Percentiles rank a stretch among this genome's conserved stretches.
phyloP scores from a whole-genome alignment of 2,329 filamentous ascomycete genomes.

The Penicillium hordei region DNA sequence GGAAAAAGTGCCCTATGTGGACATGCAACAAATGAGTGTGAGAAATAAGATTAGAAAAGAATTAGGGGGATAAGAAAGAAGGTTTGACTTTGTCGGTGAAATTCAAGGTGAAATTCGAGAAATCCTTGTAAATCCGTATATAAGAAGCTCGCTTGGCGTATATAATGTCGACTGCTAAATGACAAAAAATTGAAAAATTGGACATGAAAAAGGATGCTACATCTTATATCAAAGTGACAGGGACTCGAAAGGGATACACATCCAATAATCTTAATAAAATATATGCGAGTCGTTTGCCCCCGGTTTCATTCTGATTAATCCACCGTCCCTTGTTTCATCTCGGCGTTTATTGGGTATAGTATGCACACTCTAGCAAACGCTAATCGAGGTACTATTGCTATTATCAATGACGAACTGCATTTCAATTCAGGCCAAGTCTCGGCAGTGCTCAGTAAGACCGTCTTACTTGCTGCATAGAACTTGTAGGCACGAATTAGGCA shows the following conservation, averaged over 20 bases:
- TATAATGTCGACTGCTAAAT: slow-evolving; percentile 1
- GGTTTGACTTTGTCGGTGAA: not conserved
- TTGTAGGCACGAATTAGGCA: not conserved
- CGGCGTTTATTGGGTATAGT: slow-evolving; percentile 6
- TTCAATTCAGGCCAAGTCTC: not conserved
- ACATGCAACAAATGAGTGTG: not conserved
- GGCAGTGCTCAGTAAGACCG: not conserved
- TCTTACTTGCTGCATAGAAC: not conserved
- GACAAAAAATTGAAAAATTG: not conserved
- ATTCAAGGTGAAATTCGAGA: not conserved
- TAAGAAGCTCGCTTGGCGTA: slow-evolving; percentile 8
- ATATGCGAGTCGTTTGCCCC: slow-evolving; percentile 2
- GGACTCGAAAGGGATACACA: not conserved
- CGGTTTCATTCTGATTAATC: slow-evolving; percentile 21
- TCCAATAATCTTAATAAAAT: not conserved
- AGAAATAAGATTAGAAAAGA: not conserved
- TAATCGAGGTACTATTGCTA: not conserved
- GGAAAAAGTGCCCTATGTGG: slow-evolving; percentile 1
- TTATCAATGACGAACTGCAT: not conserved
- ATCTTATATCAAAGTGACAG: slow-evolving; percentile 1
- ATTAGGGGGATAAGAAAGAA: not conserved
- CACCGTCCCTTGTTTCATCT: slow-evolving; percentile 25
- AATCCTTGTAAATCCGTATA: not conserved
- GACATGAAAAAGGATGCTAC: not conserved
- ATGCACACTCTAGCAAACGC: slow-evolving; percentile 12